A percentile compares a stretch with the other conserved stretches of the same genome.
Evolutionary conservation across 208 protist genomes (phyloP).

Genomic region (Crithidia expoeki): DNA sequence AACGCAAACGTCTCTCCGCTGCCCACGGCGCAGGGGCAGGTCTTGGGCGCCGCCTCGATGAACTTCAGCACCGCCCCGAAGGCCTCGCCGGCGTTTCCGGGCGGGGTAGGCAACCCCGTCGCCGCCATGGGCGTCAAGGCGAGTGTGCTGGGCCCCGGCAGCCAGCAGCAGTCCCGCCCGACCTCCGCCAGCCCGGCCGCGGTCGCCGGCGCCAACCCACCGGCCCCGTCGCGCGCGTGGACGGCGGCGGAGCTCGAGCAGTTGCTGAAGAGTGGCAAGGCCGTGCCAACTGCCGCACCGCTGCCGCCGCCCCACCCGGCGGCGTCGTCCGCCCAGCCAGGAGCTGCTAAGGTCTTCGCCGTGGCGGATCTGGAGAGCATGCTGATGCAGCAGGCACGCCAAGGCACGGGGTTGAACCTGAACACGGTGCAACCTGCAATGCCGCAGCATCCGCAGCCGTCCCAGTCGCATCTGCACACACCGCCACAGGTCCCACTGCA

Average conservation of each 20-base stretch:
- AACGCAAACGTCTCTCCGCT: background rate
- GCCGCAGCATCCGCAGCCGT: background rate
- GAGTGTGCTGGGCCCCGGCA: slow-evolving; percentile 12
- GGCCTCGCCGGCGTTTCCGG: slow-evolving; percentile 11
- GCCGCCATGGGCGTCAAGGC: slow-evolving; percentile 22
- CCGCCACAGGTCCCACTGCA: background rate
- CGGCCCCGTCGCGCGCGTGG: slow-evolving; percentile 38
- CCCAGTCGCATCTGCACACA: background rate
- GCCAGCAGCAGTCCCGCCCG: slow-evolving; percentile 15
- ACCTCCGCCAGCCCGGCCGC: background rate
- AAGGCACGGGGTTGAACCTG: slow-evolving; percentile 7
- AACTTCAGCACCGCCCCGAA: slow-evolving; percentile 7
- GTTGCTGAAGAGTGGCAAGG: slow-evolving; percentile 40
- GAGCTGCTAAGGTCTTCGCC: slow-evolving; percentile 36
- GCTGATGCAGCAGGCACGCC: slow-evolving; percentile 50
- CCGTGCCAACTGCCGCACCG: slow-evolving; percentile 1
- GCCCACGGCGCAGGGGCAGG: background rate
- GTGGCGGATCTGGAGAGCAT: slow-evolving; percentile 63
- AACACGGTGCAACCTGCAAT: slow-evolving; percentile 12
- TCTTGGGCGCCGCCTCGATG: background rate
- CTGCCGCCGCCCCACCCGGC: slow-evolving; percentile 1
- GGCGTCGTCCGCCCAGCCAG: background rate
- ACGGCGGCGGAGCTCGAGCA: slow-evolving; percentile 65
- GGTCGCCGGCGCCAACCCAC: slow-evolving; percentile 1
- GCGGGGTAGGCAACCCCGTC: slow-evolving; percentile 1